Percentiles rank a stretch among this genome's conserved stretches.
Conservation (phyloP, 2,329 filamentous ascomycete species). For the Aspergillus ibericus region DNA sequence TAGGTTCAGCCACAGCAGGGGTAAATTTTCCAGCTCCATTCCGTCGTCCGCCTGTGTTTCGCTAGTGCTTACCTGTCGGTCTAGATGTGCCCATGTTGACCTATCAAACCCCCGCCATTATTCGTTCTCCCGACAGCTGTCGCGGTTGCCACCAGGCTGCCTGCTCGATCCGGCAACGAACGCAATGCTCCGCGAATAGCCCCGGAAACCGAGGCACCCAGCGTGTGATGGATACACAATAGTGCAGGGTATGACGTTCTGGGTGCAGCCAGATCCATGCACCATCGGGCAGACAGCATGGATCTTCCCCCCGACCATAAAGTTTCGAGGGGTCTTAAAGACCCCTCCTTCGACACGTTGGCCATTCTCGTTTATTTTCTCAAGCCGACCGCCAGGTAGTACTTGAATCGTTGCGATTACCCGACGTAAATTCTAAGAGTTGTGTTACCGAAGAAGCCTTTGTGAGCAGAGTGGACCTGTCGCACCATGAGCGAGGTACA, state of each 20-base stretch:
- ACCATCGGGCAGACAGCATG: background rate
- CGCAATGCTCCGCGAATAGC: too few species aligned
- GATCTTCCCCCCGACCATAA: background rate
- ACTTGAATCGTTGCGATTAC: background rate
- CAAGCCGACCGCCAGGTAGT: background rate
- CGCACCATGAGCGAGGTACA: slow-evolving; percentile 20
- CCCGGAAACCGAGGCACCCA: too few species aligned
- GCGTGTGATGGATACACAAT: too few species aligned
- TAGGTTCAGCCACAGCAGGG: too few species aligned
- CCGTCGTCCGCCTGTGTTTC: too few species aligned
- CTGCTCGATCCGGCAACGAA: too few species aligned
- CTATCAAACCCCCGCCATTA: too few species aligned
- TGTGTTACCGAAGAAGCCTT: background rate
- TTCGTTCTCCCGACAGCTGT: too few species aligned
- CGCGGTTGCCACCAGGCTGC: too few species aligned
- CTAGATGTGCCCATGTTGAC: too few species aligned
- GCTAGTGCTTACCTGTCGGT: too few species aligned
- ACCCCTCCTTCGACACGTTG: background rate
- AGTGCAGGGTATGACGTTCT: background rate
- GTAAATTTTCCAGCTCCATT: too few species aligned
- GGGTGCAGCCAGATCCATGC: background rate
- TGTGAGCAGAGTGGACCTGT: background rate
- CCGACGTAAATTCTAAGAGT: background rate
- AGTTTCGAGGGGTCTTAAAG: background rate
- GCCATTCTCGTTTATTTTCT: background rate